phyloP scores from a whole-genome alignment of 805 yeast species.

The Metschnikowia similis region DNA sequence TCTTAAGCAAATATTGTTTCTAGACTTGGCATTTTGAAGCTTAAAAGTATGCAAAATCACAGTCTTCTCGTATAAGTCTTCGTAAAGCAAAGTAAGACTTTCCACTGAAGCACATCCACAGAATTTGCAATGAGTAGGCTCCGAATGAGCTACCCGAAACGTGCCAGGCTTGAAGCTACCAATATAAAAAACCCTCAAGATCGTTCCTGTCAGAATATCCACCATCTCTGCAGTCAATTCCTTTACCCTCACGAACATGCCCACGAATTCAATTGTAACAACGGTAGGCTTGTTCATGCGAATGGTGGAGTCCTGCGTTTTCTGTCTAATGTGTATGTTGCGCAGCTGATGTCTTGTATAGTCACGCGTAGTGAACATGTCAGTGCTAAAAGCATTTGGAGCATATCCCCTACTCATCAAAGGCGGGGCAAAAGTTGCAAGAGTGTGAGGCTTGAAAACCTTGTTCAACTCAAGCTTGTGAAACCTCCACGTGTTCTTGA shows the following conservation, averaged over 20 bases:
- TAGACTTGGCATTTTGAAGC: constrained; percentile 63
- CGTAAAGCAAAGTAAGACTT: constrained; percentile 69
- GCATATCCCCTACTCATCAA: constrained; percentile 13
- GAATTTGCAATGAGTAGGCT: constrained; percentile 83
- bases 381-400: not conserved
- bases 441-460: constrained; percentile 6
- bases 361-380: not conserved
- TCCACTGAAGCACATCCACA: constrained; percentile 85
- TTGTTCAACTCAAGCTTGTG: constrained; percentile 33
- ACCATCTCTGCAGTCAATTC: constrained; percentile 58
- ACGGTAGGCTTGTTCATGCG: constrained; percentile 36
- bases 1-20: constrained; percentile 75
- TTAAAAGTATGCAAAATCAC: constrained; percentile 70
- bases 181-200: constrained; percentile 57
- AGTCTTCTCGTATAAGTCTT: constrained; percentile 51
- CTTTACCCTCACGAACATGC: constrained; percentile 63
- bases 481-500: constrained; percentile 65
- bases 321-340: not conserved
- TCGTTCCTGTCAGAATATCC: constrained; percentile 75
- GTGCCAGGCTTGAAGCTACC: constrained; percentile 58
- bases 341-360: not conserved
- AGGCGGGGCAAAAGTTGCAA: constrained; percentile 15
- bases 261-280: constrained; percentile 63
- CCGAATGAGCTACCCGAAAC: constrained; percentile 71
- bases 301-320: not conserved